A percentile compares a stretch with the other conserved stretches of the same genome.
Evolutionary conservation across 2,329 filamentous ascomycete genomes (phyloP).

Genomic region (Aureobasidium pullulans): DNA sequence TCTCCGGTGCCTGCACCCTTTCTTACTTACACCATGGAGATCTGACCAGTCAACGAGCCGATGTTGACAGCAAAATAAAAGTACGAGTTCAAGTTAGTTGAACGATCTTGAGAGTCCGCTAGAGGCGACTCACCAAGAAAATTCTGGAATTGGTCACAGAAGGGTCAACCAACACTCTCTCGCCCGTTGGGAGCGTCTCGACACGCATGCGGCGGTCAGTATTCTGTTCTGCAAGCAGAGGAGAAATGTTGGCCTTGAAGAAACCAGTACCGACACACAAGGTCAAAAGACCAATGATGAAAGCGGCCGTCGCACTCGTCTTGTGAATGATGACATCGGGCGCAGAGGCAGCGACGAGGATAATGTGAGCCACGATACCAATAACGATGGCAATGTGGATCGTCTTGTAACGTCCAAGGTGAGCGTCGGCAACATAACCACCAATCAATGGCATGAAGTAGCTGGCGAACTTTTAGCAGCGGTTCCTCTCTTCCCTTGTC

Average conservation of each 20-base stretch:
- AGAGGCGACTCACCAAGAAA: conserved; percentile 26
- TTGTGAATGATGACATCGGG: conserved; percentile 23
- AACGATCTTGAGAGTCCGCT: background rate
- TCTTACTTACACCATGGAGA: conserved; percentile 49
- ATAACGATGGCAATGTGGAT: conserved; percentile 33
- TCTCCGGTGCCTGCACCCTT: too few species aligned
- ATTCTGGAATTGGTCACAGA: conserved; percentile 39
- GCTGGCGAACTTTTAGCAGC: background rate
- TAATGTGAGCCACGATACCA: conserved; percentile 30
- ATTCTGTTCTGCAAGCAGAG: conserved; percentile 41
- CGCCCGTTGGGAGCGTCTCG: conserved; percentile 31
- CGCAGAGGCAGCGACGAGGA: conserved; percentile 24
- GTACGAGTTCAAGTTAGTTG: conserved; percentile 34
- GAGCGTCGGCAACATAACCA: conserved; percentile 38
- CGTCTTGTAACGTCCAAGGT: conserved; percentile 33
- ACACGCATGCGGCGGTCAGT: conserved; percentile 32
- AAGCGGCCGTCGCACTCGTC: conserved; percentile 31
- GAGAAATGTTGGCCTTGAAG: conserved; percentile 65
- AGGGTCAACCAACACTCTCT: conserved; percentile 40
- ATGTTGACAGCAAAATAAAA: conserved; percentile 68
- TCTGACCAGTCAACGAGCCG: conserved; percentile 54
- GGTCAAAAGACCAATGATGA: conserved; percentile 34
- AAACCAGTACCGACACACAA: conserved; percentile 44
- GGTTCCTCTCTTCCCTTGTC: too few species aligned
- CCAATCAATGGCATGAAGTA: conserved; percentile 17